Evolutionary conservation across 768 basidiomycete genomes (phyloP).

Genomic region (Porpolomopsis calyptriformis): DNA sequence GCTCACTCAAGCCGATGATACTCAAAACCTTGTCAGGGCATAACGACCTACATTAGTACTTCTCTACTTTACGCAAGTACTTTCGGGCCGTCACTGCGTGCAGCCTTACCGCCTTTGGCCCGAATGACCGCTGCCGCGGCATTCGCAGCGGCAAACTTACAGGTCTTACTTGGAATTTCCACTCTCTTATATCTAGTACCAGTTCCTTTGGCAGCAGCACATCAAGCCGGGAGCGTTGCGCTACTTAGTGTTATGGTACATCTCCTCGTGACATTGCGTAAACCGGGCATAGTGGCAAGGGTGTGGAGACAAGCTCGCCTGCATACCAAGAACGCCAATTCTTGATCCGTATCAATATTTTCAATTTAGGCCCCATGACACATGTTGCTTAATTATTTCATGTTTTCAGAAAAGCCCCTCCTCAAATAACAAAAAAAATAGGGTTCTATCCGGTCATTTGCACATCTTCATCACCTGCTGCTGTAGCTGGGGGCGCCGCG

Average conservation of each 20-base stretch:
- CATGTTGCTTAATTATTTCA: conserved; percentile 10
- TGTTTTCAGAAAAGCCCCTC: not conserved
- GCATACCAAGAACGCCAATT: not conserved
- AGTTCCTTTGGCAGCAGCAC: conserved; percentile 80
- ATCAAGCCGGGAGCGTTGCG: conserved; percentile 91
- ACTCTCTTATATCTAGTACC: conserved; percentile 92
- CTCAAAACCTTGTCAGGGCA: conserved; percentile 44
- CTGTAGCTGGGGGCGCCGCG: conserved; percentile 25
- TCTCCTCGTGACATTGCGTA: conserved; percentile 57
- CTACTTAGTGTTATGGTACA: conserved; percentile 78
- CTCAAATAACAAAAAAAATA: not conserved
- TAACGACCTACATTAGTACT: conserved; percentile 68
- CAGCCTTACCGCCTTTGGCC: conserved; percentile 54
- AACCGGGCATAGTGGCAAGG: conserved; percentile 56
- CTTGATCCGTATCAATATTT: conserved; percentile 1
- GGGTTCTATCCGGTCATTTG: conserved; percentile 61
- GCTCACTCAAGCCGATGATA: not conserved
- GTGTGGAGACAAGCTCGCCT: conserved; percentile 37
- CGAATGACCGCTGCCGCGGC: conserved; percentile 42
- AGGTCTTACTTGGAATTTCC: conserved; percentile 54
- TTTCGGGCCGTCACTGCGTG: conserved; percentile 44
- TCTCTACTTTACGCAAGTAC: conserved; percentile 53
- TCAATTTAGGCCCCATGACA: not conserved
- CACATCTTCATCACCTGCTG: conserved; percentile 61
- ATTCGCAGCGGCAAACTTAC: conserved; percentile 75